Base-by-base conservation (phyloP, 257 asterid species). In the Dorcoceras hygrometricum region DNA sequence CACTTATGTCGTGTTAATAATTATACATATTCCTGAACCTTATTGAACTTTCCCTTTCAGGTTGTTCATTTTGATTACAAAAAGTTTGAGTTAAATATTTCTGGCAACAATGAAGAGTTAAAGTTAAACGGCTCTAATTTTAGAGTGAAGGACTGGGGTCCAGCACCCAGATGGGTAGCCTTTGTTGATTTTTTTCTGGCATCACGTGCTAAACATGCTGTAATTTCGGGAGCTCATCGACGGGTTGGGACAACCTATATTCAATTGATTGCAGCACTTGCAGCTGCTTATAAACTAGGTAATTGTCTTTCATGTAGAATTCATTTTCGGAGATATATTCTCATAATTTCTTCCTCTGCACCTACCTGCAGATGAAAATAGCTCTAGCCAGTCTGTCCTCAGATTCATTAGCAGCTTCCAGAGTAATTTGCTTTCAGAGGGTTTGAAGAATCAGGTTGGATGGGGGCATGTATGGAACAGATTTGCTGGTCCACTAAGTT, bases 161-260 rank as follows among this genome's bases (percentile, higher is more conserved):
- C 97, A 59, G 97, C 96, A 26, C 99, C 99, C 31, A 84, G 97
- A 79, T 94, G 99, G 99, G 99, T 87, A 63, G 99, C 99, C 58
- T 88, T 94, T 72, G 96, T 90, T 20, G 99, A 94, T 77, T 94
- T 94, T 85, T 94, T 94, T 62, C 96, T 94, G 2, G 96, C 99
- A 24, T 78, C 99, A 26, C 91, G 91, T 6, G 91, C 93, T 43
- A 90, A 84, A 70, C 88, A 88, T 66, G 93, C 89, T 23, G 87
- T 90, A 26, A 61, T 93, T 50, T 79, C 99, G 7, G 99, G 97
- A 64, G 99, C 99, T 56, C 94, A 88, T 77, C 80, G 92, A 70
- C 99, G 96, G 54, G 96, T 93, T 50, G 97, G 99, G 59, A 93
- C 97, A 54, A 90, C 97, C 8, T 90, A 85, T 23, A 95, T 85